Evolutionary conservation across 306 rosid species (phyloP).

Genomic region (Canavalia ensiformis): DNA sequence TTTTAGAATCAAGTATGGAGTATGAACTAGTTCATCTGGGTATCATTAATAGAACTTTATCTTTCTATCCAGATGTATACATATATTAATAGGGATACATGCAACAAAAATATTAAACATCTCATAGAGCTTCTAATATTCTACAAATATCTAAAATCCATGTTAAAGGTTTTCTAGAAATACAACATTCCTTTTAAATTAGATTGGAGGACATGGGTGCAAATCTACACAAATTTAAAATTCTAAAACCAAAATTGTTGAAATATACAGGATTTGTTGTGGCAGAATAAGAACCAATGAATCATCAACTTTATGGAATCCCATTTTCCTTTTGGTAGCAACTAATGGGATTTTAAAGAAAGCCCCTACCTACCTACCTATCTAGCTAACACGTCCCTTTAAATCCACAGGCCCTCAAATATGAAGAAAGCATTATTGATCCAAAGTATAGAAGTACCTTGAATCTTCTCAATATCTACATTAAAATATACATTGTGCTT

Average conservation of each 20-base stretch:
- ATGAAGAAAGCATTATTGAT: constrained; percentile 39
- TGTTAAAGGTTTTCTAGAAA: constrained; percentile 7
- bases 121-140: not conserved
- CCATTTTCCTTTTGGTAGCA: constrained; percentile 36
- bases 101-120: not conserved
- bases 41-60: not conserved
- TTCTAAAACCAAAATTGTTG: constrained; percentile 21
- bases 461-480: constrained; percentile 42
- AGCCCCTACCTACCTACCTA: constrained; percentile 40
- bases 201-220: constrained; percentile 38
- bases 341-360: constrained; percentile 43
- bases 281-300: constrained; percentile 48
- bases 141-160: not conserved
- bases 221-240: constrained; percentile 30
- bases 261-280: constrained; percentile 17
- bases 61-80: not conserved
- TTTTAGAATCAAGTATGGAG: not conserved
- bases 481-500: constrained; percentile 8
- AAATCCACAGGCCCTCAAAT: constrained; percentile 24
- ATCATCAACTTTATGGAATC: constrained; percentile 46
- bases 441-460: constrained; percentile 29
- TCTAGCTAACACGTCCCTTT: constrained; percentile 32
- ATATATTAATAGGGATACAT: not conserved
- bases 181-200: constrained; percentile 5
- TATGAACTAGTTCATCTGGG: not conserved